Conservation (phyloP, 768 basidiomycete genomes). For the Suillus subaureus region DNA sequence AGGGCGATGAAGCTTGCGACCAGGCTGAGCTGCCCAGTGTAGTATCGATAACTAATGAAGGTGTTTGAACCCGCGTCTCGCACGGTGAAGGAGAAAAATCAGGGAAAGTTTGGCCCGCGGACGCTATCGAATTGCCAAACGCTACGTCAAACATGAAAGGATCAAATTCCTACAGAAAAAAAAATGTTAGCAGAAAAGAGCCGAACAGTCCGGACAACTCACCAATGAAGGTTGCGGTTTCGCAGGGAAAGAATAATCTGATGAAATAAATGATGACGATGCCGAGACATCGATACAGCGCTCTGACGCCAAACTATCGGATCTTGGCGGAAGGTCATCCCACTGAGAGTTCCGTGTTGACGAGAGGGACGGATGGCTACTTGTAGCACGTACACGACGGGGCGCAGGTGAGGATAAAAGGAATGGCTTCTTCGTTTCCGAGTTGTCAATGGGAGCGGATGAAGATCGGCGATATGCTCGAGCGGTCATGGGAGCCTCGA, state of each 20-base stretch:
- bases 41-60: slow-evolving; percentile 44
- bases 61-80: slow-evolving; percentile 27
- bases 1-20: slow-evolving; percentile 45
- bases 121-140: slow-evolving; percentile 32
- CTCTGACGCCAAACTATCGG: slow-evolving; percentile 17
- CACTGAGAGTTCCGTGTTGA: slow-evolving; percentile 9
- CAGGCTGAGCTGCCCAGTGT: slow-evolving; percentile 39
- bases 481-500: slow-evolving; percentile 76
- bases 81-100: slow-evolving; percentile 24
- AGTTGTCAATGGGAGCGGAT: slow-evolving; percentile 54
- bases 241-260: slow-evolving; percentile 27
- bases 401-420: slow-evolving; percentile 15
- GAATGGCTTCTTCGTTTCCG: slow-evolving; percentile 34
- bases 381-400: slow-evolving; percentile 26
- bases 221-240: slow-evolving; percentile 55
- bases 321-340: slow-evolving; percentile 6
- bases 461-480: slow-evolving; percentile 69
- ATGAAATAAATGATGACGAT: slow-evolving; percentile 37
- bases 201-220: slow-evolving; percentile 27
- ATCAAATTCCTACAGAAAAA: slow-evolving; percentile 27
- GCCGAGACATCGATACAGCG: slow-evolving; percentile 35
- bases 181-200: slow-evolving; percentile 10
- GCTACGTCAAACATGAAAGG: slow-evolving; percentile 30
- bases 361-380: slow-evolving; percentile 22
- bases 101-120: slow-evolving; percentile 18